Conservation (phyloP, 208 protist genomes). For the Naegleria lovaniensis region DNA sequence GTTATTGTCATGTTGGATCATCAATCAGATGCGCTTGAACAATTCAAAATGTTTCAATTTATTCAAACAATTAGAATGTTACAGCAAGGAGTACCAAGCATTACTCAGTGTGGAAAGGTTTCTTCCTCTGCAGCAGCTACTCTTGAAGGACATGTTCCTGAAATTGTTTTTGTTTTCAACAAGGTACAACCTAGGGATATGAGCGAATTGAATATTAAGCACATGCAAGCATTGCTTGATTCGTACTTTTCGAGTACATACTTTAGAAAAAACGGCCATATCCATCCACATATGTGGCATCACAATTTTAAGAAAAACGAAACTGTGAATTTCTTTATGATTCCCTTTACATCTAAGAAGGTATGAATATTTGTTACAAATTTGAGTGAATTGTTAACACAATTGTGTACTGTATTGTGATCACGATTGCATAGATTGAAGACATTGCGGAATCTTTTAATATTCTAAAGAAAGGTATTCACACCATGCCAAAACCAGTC, state of each 20-base stretch:
- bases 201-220: not conserved
- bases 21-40: not conserved
- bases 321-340: constrained; percentile 8
- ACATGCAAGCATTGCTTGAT: not conserved
- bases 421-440: not conserved
- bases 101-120: not conserved
- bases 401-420: not conserved
- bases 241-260: not conserved
- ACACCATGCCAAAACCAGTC: not conserved
- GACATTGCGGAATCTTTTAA: not conserved
- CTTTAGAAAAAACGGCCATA: not conserved
- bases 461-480: not conserved
- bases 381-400: not conserved
- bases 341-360: not conserved
- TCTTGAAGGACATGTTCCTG: not conserved
- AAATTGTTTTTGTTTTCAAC: constrained; percentile 17
- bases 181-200: not conserved
- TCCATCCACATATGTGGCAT: not conserved
- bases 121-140: not conserved
- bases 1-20: not conserved
- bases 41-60: constrained; percentile 11
- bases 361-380: not conserved
- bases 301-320: not conserved
- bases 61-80: constrained; percentile 11
- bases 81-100: not conserved